phyloP scores from a whole-genome alignment of 2,329 filamentous ascomycete genomes.

The Trichoderma sp. region DNA sequence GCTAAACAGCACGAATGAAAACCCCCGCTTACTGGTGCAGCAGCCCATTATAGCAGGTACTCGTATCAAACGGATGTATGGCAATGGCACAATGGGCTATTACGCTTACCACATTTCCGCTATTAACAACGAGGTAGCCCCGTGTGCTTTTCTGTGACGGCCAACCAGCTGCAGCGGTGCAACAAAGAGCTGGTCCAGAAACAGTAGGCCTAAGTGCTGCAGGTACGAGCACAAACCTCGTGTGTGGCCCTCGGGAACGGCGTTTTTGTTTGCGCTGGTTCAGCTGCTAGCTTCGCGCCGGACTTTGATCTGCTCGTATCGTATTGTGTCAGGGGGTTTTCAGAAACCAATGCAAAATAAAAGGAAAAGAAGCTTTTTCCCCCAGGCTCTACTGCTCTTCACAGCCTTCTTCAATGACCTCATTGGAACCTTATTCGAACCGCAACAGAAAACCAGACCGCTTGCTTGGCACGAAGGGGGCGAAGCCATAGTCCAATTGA shows the following conservation, averaged over 20 bases:
- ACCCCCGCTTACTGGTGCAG: background rate
- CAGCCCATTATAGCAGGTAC: background rate
- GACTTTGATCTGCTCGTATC: background rate
- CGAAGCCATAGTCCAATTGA: background rate
- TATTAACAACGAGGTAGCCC: background rate
- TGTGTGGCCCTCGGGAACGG: background rate
- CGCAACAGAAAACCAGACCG: background rate
- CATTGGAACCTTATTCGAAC: background rate
- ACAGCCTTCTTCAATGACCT: background rate
- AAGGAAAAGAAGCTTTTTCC: background rate
- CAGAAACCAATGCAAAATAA: background rate
- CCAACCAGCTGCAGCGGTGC: no score
- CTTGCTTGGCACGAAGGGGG: background rate
- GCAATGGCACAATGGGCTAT: background rate
- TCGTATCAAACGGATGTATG: background rate
- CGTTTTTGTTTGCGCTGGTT: background rate
- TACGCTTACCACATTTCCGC: background rate
- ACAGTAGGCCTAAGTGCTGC: background rate
- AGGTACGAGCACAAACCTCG: background rate
- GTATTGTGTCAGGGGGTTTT: background rate
- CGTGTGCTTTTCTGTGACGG: background rate
- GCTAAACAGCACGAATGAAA: background rate
- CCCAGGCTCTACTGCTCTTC: background rate
- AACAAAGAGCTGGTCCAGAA: background rate
- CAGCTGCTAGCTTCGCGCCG: background rate